Base-by-base conservation (phyloP, 352 stramenopile species). In the Thalassiosira ordinaria region DNA sequence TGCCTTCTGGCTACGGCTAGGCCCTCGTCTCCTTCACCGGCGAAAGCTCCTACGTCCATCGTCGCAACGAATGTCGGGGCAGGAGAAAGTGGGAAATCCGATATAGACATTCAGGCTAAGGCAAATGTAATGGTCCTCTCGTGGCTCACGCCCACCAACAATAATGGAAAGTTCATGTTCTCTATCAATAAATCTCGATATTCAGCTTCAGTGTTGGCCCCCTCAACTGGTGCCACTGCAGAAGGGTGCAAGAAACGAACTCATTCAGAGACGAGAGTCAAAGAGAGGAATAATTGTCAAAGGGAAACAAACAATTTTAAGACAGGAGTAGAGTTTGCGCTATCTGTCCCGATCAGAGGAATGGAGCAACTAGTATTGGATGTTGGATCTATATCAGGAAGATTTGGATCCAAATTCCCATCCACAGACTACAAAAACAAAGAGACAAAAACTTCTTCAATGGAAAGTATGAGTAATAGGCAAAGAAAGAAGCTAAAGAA, bases 131-230 rank as follows among this genome's bases (percentile, higher is more conserved):
- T 89, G 82, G 68, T 85, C 16, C 27, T 89, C n/a, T 89, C 82
- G 5, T 91, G 86, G 86, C 57, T 91, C 4, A 90, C 86, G 51
- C 59, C 86, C 8, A 89, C 74, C 18, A 86, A 91, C 29, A 91
- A 91, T 67, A 5, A 73, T 20, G 86, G 86, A 33, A 31, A 24
- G 20, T 87, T 91, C 47, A 49, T 89, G 3, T 85, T 89, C 46
- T 89, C 79, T 51, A 73, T 91, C 26, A 80, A 89, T 59, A 67
- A 76, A 44, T 62, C 55, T 59, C 53, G 86, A 75, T 73, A 89
- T 60, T 82, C 75, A 14, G 73, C 82, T 11, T 80, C 60, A 18
- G 22, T 60, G 44, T 35, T 73, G 16, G 64, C 41, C 20, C 52
- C 67, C n/a, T 4, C 52, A 63, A 59, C 51, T 16, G 51, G n/a